Conservation (phyloP, 148 eudicot genomes). For the Limonium bicolor region DNA sequence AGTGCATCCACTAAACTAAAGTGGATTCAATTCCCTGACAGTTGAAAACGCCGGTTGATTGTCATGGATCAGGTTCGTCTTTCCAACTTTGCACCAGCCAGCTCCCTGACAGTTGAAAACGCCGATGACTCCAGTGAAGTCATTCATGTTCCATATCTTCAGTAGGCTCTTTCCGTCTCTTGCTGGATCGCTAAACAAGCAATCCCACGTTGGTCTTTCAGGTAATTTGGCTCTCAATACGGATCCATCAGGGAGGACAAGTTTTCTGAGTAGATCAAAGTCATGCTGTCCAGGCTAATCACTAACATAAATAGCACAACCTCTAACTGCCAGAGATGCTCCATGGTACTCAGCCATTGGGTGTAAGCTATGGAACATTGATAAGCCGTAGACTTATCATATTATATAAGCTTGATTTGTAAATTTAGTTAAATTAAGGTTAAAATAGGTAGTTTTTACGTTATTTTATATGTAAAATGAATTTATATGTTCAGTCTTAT, state of each 20-base stretch:
- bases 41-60: no score
- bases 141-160: conserved; percentile 84
- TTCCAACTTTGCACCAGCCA: conserved; percentile 77
- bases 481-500: no score
- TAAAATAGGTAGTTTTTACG: no score
- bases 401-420: no score
- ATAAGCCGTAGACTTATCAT: no score
- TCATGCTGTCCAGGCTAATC: conserved; percentile 87
- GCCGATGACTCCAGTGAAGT: conserved; percentile 66
- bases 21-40: no score
- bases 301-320: conserved; percentile 88
- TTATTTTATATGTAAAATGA: no score
- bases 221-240: conserved; percentile 79
- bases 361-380: no score
- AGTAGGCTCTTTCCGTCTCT: conserved; percentile 74
- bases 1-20: no score
- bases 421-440: no score
- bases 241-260: conserved; percentile 84
- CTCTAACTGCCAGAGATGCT: conserved; percentile 88
- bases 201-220: conserved; percentile 68
- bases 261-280: conserved; percentile 56
- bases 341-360: conserved; percentile 94
- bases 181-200: conserved; percentile 72
- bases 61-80: conserved; percentile 65
- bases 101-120: conserved; percentile 96